phyloP scores from a whole-genome alignment of 2,329 filamentous ascomycete species.

The Colletotrichum graminicola region DNA sequence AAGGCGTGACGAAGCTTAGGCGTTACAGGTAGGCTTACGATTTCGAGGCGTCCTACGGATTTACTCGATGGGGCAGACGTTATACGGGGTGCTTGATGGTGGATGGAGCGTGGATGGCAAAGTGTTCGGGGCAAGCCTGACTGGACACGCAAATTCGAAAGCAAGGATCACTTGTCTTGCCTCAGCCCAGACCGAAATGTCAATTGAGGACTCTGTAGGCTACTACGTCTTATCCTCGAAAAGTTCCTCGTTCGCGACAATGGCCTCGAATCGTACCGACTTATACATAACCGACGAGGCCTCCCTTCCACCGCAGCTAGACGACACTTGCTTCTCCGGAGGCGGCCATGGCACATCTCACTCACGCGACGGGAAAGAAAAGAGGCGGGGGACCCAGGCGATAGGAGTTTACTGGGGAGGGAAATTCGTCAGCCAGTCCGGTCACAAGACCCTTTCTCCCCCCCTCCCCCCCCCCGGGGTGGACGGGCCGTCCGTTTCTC shows the following conservation, averaged over 20 bases:
- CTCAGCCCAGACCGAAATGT: not conserved
- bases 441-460: not conserved
- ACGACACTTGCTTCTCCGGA: conserved; percentile 1
- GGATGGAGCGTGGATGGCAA: no score
- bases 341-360: not conserved
- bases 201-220: not conserved
- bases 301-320: not conserved
- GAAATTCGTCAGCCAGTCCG: not conserved
- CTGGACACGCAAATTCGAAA: not conserved
- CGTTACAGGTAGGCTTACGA: not conserved
- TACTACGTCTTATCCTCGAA: not conserved
- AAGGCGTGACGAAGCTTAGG: not conserved
- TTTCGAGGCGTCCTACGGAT: not conserved
- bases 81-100: no score
- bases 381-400: not conserved
- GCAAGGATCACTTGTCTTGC: conserved; percentile 4
- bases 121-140: not conserved
- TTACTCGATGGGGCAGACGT: not conserved
- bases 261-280: not conserved
- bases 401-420: not conserved
- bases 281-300: conserved; percentile 4
- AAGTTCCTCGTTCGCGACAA: not conserved
- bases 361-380: not conserved
- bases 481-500: conserved; percentile 6
- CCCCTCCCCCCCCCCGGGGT: no score